These are phyloP conservation scores for Taiozyma onychis DNA, from an alignment of 1,139 yeast genomes.

Conservation along the genomic window DNA sequence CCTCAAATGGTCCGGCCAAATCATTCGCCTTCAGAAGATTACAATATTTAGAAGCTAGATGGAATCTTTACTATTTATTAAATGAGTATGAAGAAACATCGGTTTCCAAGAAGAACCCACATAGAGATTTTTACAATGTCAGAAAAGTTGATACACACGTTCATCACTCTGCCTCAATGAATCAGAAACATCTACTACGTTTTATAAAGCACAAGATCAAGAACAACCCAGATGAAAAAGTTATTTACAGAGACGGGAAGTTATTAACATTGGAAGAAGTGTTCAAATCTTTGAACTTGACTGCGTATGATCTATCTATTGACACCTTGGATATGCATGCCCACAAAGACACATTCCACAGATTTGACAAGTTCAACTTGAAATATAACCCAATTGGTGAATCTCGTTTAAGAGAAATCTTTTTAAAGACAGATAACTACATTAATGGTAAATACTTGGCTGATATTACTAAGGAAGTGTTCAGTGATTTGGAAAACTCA, in stretches of 20 bases:
- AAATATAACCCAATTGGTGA: constrained; percentile 98
- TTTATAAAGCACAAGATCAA: constrained; percentile 89
- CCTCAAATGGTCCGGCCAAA: constrained; percentile 96
- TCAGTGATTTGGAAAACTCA: constrained; percentile 87
- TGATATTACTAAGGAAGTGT: constrained; percentile 87
- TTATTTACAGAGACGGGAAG: constrained; percentile 89
- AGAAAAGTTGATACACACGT: constrained; percentile 99
- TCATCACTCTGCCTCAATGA: constrained; percentile 99
- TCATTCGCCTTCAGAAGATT: constrained; percentile 92
- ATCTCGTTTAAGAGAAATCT: constrained; percentile 91
- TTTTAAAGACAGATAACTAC: constrained; percentile 90
- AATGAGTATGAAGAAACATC: constrained; percentile 92
- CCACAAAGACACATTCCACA: constrained; percentile 94
- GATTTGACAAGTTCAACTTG: constrained; percentile 95
- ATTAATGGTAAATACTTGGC: constrained; percentile 87
- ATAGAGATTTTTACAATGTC: constrained; percentile 95
- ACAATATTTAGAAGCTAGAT: constrained; percentile 91
- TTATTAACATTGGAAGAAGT: constrained; percentile 83
- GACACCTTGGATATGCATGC: constrained; percentile 99
- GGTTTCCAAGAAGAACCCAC: constrained; percentile 81
- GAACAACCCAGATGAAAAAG: constrained; percentile 79
- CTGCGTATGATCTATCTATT: constrained; percentile 92
- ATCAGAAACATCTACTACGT: constrained; percentile 91
- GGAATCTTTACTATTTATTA: constrained; percentile 83
- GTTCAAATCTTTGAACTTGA: constrained; percentile 79